Evolutionary conservation across 495 filamentous ascomycete genomes (phyloP), one percentile per base, ranked within the genome.

Genomic region (Penicillium cataractarum): DNA sequence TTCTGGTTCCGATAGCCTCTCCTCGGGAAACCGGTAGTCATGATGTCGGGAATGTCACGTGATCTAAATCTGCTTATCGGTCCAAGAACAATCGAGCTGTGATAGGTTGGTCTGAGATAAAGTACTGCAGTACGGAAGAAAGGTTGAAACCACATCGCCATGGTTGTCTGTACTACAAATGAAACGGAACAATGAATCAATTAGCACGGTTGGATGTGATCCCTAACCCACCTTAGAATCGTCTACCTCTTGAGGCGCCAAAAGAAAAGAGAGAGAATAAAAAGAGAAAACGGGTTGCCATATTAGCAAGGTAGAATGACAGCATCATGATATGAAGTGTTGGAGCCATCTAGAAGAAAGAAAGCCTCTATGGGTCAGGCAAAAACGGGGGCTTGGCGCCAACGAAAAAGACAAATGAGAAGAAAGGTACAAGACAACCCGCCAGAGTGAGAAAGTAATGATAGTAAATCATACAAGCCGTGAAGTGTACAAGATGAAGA

Each of bases 21-120:
- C 70, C 70, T 70, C 70, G 70, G 70, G 67, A 72, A 72, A 70
- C 59, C 60, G 29, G 26, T 51, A 33, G 35, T 19, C 9, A 21
- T 8, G 46, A 49, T 49, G 50, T 50, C 66, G 69, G 69, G 32
- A 67, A 71, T 66, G 42, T 72, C 70, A 72, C 70, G 67, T 72
- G 70, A 13, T 15, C 12, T 12, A 15, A 3, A 40, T 29, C 46
- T 2, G 24, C 46, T 26, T 50, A 49, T 49, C 46, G 0, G 4
- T 46, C 0, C n/a, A n/a, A n/a, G n/a, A n/a, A n/a, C n/a, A n/a
- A n/a, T n/a, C n/a, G n/a, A n/a, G n/a, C n/a, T n/a, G n/a, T n/a
- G n/a, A n/a, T n/a, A n/a, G n/a, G n/a, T n/a, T n/a, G n/a, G n/a
- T n/a, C n/a, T n/a, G n/a, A n/a, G n/a, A n/a, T n/a, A n/a, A n/a